A percentile compares a stretch with the other conserved stretches of the same genome.
Evolutionary conservation across 2,329 filamentous ascomycete species (phyloP).

Genomic region (Exserohilum rostratum): DNA sequence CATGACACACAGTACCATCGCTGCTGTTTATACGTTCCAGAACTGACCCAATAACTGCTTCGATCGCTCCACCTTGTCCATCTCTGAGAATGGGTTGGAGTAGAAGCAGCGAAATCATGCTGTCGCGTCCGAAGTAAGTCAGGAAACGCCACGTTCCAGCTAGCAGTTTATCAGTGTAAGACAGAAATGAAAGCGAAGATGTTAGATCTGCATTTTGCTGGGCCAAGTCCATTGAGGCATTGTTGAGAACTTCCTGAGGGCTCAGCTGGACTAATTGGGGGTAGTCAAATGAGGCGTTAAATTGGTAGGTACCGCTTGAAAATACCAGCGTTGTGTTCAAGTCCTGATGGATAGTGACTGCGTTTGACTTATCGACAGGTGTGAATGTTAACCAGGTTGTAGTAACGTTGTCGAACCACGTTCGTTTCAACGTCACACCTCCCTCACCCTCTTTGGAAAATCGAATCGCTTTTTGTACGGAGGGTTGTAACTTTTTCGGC

Average conservation of each 20-base stretch:
- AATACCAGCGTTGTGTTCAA: constrained; percentile 55
- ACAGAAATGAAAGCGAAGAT: constrained; percentile 65
- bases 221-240: constrained; percentile 55
- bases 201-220: constrained; percentile 55
- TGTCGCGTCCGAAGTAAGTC: constrained; percentile 71
- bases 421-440: constrained; percentile 57
- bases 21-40: constrained; percentile 65
- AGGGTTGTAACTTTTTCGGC: constrained; percentile 56
- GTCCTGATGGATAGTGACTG: constrained; percentile 16
- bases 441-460: constrained; percentile 50
- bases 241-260: constrained; percentile 58
- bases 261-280: constrained; percentile 64
- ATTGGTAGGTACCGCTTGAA: constrained; percentile 61
- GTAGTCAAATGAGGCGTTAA: constrained; percentile 67
- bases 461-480: constrained; percentile 60
- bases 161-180: constrained; percentile 66
- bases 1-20: constrained; percentile 67
- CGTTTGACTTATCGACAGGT: constrained; percentile 28
- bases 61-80: constrained; percentile 54
- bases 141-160: constrained; percentile 71
- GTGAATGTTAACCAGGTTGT: constrained; percentile 60
- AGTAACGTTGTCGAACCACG: constrained; percentile 69
- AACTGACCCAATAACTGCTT: constrained; percentile 66
- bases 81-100: constrained; percentile 64
- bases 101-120: constrained; percentile 65